These are phyloP conservation scores for Penicillium parvum DNA, from an alignment of 495 filamentous ascomycete genomes.

Conservation along the genomic window DNA sequence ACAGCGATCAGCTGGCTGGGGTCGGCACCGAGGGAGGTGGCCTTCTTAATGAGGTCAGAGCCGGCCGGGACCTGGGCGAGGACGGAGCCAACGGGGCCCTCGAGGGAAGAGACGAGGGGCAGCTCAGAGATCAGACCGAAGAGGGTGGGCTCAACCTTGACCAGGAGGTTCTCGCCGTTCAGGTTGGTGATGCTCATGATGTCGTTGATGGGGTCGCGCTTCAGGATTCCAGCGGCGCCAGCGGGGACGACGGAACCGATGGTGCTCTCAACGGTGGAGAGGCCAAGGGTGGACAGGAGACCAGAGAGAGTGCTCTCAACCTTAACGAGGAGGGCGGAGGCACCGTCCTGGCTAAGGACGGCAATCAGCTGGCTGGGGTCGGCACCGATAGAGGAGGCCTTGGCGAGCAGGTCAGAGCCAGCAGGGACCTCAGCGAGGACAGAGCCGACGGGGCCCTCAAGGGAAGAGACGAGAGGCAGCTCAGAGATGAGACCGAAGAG, in stretches of 20 bases:
- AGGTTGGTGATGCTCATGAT: constrained; percentile 16
- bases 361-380: constrained; percentile 17
- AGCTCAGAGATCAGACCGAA: constrained; percentile 12
- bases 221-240: constrained; percentile 5
- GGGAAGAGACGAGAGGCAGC: constrained; percentile 13
- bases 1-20: constrained; percentile 19
- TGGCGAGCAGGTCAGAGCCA: no score
- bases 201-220: constrained; percentile 11
- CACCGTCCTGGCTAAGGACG: constrained; percentile 14
- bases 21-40: constrained; percentile 10
- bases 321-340: constrained; percentile 21
- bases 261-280: constrained; percentile 10
- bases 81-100: constrained; percentile 13
- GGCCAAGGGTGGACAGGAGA: constrained; percentile 22
- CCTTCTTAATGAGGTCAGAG: constrained; percentile 5
- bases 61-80: constrained; percentile 10
- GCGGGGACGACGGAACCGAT: constrained; percentile 19
- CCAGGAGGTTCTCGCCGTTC: constrained; percentile 11
- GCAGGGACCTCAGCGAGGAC: constrained; percentile 6
- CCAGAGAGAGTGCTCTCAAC: constrained; percentile 13
- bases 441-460: constrained; percentile 5
- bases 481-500: constrained; percentile 11
- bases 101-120: constrained; percentile 11
- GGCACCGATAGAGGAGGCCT: constrained; percentile 8
- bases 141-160: constrained; percentile 13